phyloP scores from a whole-genome alignment of 371 early-diverging fungal species.

The Saksenaea oblongispora region DNA sequence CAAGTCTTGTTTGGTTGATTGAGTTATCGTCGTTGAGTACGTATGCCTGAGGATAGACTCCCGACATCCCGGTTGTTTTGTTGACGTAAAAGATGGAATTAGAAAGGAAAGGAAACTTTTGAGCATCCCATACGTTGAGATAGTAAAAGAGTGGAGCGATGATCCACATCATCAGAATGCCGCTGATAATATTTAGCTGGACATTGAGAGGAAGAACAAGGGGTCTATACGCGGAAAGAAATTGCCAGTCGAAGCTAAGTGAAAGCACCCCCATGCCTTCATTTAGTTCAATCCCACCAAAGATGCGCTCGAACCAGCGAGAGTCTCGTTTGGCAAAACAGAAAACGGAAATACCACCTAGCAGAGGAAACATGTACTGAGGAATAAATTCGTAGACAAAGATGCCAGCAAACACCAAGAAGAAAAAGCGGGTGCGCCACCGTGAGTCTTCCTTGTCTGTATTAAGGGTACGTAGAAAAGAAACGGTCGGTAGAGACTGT shows the following conservation, averaged over 20 bases:
- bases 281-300: conserved; percentile 47
- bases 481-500: conserved; percentile 68
- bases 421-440: conserved; percentile 62
- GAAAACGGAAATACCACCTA: conserved; percentile 54
- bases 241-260: conserved; percentile 56
- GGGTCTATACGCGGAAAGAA: conserved; percentile 40
- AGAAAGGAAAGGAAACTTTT: conserved; percentile 45
- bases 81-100: conserved; percentile 35
- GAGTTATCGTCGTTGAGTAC: conserved; percentile 42
- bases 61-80: conserved; percentile 23
- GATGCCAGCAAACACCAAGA: conserved; percentile 37
- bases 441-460: conserved; percentile 55
- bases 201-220: conserved; percentile 71
- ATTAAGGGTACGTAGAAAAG: conserved; percentile 78
- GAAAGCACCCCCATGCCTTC: conserved; percentile 55
- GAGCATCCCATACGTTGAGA: conserved; percentile 47
- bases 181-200: conserved; percentile 41
- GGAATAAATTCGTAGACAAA: conserved; percentile 53
- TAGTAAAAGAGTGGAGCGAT: conserved; percentile 40
- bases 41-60: conserved; percentile 37
- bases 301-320: conserved; percentile 53
- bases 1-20: conserved; percentile 33
- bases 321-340: conserved; percentile 41
- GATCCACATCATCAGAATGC: conserved; percentile 41
- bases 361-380: conserved; percentile 47